Evolutionary conservation across 2,329 filamentous ascomycete genomes (phyloP).

Genomic region (Xylariaceae sp.): DNA sequence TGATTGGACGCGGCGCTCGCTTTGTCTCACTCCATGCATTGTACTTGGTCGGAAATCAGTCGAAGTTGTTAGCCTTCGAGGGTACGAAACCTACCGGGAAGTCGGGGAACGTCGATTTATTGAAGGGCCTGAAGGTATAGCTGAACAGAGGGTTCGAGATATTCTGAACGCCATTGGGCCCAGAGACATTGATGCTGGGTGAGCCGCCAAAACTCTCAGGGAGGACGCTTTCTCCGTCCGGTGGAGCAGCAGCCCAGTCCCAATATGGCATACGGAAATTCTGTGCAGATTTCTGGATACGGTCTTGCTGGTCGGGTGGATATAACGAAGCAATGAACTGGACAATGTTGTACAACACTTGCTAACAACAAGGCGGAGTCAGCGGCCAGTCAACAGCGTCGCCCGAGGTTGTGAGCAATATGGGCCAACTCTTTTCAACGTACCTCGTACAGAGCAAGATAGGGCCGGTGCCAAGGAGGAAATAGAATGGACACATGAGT

Average conservation of each 20-base stretch:
- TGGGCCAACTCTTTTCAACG: slow-evolving; percentile 5
- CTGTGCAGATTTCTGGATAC: slow-evolving; percentile 54
- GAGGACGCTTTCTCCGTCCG: slow-evolving; percentile 51
- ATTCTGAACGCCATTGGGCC: slow-evolving; percentile 56
- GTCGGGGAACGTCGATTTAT: slow-evolving; percentile 60
- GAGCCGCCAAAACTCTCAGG: slow-evolving; percentile 51
- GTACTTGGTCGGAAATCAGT: slow-evolving; percentile 46
- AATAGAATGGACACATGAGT: slow-evolving; percentile 76
- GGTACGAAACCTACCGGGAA: slow-evolving; percentile 54
- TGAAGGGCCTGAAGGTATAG: slow-evolving; percentile 63
- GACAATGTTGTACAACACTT: slow-evolving; percentile 39
- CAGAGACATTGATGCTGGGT: slow-evolving; percentile 51
- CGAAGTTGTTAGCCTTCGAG: background rate
- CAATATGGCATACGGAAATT: slow-evolving; percentile 61
- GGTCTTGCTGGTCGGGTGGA: slow-evolving; percentile 47
- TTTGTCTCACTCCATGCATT: slow-evolving; percentile 63
- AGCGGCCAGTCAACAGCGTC: background rate
- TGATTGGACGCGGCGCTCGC: slow-evolving; percentile 52
- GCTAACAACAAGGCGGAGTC: slow-evolving; percentile 44
- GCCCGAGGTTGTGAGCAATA: background rate
- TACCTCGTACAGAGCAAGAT: slow-evolving; percentile 66
- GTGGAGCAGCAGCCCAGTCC: slow-evolving; percentile 59
- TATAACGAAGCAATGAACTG: slow-evolving; percentile 39
- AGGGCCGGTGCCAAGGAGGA: slow-evolving; percentile 82
- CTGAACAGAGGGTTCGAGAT: slow-evolving; percentile 66